These are phyloP conservation scores for Botrytis galanthina DNA, from an alignment of 2,329 filamentous ascomycete genomes.

Conservation along the genomic window DNA sequence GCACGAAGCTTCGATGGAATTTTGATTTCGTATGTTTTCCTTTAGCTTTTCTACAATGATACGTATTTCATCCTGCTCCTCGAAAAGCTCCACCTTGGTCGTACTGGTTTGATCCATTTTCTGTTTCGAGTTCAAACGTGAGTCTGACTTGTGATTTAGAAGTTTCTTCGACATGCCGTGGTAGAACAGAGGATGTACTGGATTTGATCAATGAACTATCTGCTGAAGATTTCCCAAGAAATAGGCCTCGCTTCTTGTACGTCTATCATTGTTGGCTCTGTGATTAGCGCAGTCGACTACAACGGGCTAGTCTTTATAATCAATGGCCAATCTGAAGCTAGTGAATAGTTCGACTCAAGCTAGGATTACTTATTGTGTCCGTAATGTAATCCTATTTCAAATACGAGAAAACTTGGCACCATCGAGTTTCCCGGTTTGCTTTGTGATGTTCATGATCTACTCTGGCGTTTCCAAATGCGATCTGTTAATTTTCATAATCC, in stretches of 20 bases:
- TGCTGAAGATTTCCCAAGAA: background rate
- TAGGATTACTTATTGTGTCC: background rate
- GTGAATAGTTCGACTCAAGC: background rate
- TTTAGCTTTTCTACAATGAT: background rate
- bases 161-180: background rate
- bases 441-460: background rate
- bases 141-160: background rate
- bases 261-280: background rate
- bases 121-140: background rate
- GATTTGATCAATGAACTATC: background rate
- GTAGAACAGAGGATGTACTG: fast-evolving
- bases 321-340: background rate
- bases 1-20: background rate
- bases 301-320: background rate
- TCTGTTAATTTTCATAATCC: background rate
- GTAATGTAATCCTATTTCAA: too few species aligned
- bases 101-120: background rate
- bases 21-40: background rate
- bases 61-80: background rate
- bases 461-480: background rate
- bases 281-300: background rate
- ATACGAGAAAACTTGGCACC: background rate
- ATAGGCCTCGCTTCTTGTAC: background rate
- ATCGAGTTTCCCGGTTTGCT: background rate
- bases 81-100: background rate